phyloP scores from a whole-genome alignment of 2,329 filamentous ascomycete species.

The Talaromyces rugulosus region DNA sequence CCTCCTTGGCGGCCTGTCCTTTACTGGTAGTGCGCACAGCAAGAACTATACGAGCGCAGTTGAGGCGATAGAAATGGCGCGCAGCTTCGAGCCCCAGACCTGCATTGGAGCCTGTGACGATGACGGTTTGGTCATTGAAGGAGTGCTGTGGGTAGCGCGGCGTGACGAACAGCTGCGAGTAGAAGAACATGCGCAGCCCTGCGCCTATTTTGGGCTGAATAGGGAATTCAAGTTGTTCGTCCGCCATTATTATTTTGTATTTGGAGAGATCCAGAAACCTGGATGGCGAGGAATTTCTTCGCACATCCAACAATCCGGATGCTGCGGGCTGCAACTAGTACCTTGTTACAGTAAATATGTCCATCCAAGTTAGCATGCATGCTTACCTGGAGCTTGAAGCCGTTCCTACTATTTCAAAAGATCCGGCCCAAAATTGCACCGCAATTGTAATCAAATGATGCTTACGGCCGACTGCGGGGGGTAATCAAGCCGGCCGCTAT shows the following conservation, averaged over 20 bases:
- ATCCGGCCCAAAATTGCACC: too few species aligned
- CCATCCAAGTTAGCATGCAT: background rate
- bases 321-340: background rate
- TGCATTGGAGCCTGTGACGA: slow-evolving; percentile 48
- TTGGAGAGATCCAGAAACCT: background rate
- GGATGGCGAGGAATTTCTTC: background rate
- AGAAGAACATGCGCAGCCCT: background rate
- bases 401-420: background rate
- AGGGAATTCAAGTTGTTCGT: background rate
- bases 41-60: slow-evolving; percentile 43
- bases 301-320: background rate
- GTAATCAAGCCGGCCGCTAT: too few species aligned
- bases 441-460: too few species aligned
- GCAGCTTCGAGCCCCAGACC: slow-evolving; percentile 47
- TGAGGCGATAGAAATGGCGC: slow-evolving; percentile 36
- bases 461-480: too few species aligned
- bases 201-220: background rate
- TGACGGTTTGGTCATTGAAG: slow-evolving; percentile 34
- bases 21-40: slow-evolving; percentile 42
- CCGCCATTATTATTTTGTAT: background rate
- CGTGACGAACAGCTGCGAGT: slow-evolving; percentile 5
- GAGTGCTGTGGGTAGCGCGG: background rate
- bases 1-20: slow-evolving; percentile 37
- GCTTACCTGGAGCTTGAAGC: background rate
- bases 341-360: background rate